Percentiles rank a stretch among this genome's conserved stretches.
These are phyloP conservation scores for Gaillardinia entomophila DNA, from an alignment of 805 yeast genomes.

Conservation along the genomic window DNA sequence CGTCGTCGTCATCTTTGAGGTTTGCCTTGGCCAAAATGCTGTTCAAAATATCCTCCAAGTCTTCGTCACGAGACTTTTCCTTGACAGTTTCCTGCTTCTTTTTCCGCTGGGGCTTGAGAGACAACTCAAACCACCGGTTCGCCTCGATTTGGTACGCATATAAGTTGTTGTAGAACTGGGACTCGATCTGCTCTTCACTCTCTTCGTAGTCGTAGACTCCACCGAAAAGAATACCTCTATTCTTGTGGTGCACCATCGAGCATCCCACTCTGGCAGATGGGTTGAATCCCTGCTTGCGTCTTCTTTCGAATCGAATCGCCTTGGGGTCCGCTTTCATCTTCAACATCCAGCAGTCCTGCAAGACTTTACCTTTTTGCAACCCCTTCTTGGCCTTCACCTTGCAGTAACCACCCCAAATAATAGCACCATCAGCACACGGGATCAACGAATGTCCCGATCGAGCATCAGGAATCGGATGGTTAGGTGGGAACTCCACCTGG, in stretches of 20 bases:
- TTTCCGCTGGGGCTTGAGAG: slow-evolving; percentile 57
- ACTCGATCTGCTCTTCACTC: slow-evolving; percentile 86
- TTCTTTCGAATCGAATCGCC: slow-evolving; percentile 80
- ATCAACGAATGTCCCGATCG: slow-evolving; percentile 89
- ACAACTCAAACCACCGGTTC: slow-evolving; percentile 81
- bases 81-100: slow-evolving; percentile 34
- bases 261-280: slow-evolving; percentile 96
- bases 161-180: slow-evolving; percentile 75
- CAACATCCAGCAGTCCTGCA: slow-evolving; percentile 79
- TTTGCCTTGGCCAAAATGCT: slow-evolving; percentile 70
- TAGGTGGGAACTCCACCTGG: slow-evolving; percentile 80
- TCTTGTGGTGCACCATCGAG: slow-evolving; percentile 81
- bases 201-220: slow-evolving; percentile 95
- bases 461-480: slow-evolving; percentile 79
- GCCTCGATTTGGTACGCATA: slow-evolving; percentile 78
- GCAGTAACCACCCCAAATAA: slow-evolving; percentile 89
- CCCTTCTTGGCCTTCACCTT: slow-evolving; percentile 89
- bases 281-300: slow-evolving; percentile 82
- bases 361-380: slow-evolving; percentile 82
- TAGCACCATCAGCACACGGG: slow-evolving; percentile 75
- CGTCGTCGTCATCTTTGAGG: slow-evolving; percentile 49
- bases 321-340: slow-evolving; percentile 82
- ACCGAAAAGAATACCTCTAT: slow-evolving; percentile 89
- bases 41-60: slow-evolving; percentile 76
- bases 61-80: slow-evolving; percentile 62